Base-by-base conservation (phyloP, 257 asterid species). In the Petunia secreta region DNA sequence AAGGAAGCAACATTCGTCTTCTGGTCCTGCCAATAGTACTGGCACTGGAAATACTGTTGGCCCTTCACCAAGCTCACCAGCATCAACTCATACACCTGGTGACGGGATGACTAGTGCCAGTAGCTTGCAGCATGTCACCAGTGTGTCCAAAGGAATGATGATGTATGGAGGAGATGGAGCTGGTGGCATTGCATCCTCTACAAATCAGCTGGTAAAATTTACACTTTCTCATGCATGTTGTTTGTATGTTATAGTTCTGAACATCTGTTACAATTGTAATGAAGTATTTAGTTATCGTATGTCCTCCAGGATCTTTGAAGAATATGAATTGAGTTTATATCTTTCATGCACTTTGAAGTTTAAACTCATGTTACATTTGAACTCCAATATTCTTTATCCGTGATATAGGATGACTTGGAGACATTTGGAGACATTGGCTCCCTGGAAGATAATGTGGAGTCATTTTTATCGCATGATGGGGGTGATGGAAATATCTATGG, bases 41-140 rank as follows among this genome's bases (percentile, higher is more conserved):
- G 95, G 97, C 82, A 92, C 97, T 69, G 97, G 91, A 79, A 90
- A 92, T 84, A 92, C 97, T 0, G 89, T 85, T 40, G 97, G 94
- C 80, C 97, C 92, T 67, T 91, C 97, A 62, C 93, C 94, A 36
- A 90, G 92, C 77, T 90, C 99, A 68, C 98, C 99, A 58, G 97
- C 93, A 82, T 94, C 98, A 57, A 91, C 98, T 80, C 97, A 94
- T 75, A 94, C 99, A 66, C 97, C 97, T 71, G 98, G 98, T 81
- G 99, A 94, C 82, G 99, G 95, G 75, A 88, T 91, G 88, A 80
- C 93, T 69, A 84, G 93, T 77, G 89, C 98, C 74, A 91, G 94
- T 85, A 88, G 94, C 87, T 81, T 96, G 85, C 97, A 91, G 83
- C 98, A 91, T 79, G 97, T 87, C 65, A 89, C 88, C 71, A 88